These are phyloP conservation scores for Eremothecium gossypii DNA, from an alignment of 1,139 yeast genomes.

Conservation along the genomic window DNA sequence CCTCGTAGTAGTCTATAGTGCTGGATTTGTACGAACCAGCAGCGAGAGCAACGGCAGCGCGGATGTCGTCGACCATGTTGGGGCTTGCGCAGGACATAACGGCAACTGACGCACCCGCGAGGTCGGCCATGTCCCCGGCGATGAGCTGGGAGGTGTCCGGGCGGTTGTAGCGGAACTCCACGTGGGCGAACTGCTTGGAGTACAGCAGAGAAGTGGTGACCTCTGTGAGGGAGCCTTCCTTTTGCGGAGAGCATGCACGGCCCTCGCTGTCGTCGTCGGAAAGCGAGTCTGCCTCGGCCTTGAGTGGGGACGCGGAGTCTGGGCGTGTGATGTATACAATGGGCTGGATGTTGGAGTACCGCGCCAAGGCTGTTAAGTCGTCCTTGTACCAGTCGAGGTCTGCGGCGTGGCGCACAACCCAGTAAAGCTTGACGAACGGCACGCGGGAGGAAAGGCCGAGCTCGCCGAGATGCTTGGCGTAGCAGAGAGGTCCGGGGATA, in stretches of 20 bases:
- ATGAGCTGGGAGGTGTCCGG: conserved; percentile 37
- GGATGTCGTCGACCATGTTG: conserved; percentile 43
- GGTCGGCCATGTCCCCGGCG: conserved; percentile 31
- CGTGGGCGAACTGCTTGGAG: conserved; percentile 24
- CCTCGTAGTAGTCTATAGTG: conserved; percentile 4
- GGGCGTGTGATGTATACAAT: conserved; percentile 35
- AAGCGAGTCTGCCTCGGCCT: neutral
- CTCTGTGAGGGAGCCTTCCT: neutral
- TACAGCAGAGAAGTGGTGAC: neutral
- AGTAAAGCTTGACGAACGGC: conserved; percentile 36
- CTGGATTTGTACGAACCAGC: conserved; percentile 3
- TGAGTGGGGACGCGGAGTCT: conserved; percentile 5
- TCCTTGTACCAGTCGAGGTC: conserved; percentile 46
- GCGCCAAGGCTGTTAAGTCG: conserved; percentile 35
- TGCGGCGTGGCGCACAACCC: conserved; percentile 42
- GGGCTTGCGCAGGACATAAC: conserved; percentile 42
- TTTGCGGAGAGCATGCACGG: too few relatives aligned
- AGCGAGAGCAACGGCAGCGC: conserved; percentile 28
- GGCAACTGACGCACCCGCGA: conserved; percentile 31
- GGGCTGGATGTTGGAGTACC: conserved; percentile 31
- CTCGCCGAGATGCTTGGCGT: conserved; percentile 25
- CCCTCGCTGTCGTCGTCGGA: too few relatives aligned
- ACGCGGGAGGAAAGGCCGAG: conserved; percentile 8
- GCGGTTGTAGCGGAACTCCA: conserved; percentile 39
- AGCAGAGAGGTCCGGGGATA: conserved; percentile 45